Evolutionary conservation across 768 basidiomycete species (phyloP).

Genomic region (Mycena amicta): DNA sequence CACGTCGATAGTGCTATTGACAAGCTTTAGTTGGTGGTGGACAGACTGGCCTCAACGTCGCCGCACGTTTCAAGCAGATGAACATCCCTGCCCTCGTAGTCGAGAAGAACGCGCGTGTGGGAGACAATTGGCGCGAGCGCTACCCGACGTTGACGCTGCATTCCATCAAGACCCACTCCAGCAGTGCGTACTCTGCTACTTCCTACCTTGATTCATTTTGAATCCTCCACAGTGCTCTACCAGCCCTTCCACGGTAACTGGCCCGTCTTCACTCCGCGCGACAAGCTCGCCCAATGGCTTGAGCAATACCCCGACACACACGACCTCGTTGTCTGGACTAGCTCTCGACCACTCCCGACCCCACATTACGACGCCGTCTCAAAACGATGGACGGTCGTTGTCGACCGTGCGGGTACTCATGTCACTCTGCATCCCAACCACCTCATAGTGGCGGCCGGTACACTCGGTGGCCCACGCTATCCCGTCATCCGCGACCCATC

Average conservation of each 20-base stretch:
- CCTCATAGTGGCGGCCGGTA: conserved; percentile 42
- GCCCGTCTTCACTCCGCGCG: conserved; percentile 44
- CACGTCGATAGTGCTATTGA: background rate
- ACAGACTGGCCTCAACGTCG: conserved; percentile 44
- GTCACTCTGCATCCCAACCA: conserved; percentile 40
- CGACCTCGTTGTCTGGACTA: conserved; percentile 46
- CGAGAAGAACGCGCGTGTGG: conserved; percentile 36
- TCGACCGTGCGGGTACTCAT: conserved; percentile 30
- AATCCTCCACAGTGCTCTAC: conserved; percentile 40
- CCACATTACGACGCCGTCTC: conserved; percentile 34
- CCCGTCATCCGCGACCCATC: conserved; percentile 29
- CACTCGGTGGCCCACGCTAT: conserved; percentile 35
- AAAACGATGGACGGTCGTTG: conserved; percentile 35
- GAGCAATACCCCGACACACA: conserved; percentile 43
- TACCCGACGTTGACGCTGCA: conserved; percentile 47
- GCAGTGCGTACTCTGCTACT: conserved; percentile 22
- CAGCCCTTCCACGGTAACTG: conserved; percentile 39
- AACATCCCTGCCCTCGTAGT: conserved; percentile 41
- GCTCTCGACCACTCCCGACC: conserved; percentile 30
- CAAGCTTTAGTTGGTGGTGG: conserved; percentile 39
- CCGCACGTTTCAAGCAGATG: conserved; percentile 44
- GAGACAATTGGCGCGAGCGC: conserved; percentile 45
- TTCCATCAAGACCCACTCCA: conserved; percentile 31
- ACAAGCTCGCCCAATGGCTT: conserved; percentile 46
- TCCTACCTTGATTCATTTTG: background rate